Evolutionary conservation across 164 flowering plant genomes (phyloP).

Genomic region (Taxillus chinensis): DNA sequence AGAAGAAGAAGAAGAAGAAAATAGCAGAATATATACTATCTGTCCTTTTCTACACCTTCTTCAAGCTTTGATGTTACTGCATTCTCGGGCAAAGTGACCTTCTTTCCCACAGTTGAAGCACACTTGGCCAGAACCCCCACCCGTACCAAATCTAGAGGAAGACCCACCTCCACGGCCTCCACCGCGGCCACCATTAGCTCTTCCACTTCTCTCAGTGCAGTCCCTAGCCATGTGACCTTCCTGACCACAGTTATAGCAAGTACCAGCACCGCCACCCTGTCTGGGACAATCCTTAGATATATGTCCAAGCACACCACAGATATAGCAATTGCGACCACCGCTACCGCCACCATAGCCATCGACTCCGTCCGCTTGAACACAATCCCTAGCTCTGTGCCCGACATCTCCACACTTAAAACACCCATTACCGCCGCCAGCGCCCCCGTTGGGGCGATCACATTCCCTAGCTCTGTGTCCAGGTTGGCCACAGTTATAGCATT

Average conservation of each 20-base stretch:
- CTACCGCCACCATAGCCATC: conserved; percentile 11
- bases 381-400: conserved; percentile 17
- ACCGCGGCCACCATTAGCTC: conserved; percentile 7
- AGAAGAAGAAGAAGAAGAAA: not conserved
- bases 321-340: conserved; percentile 7
- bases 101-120: conserved; percentile 27
- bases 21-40: conserved; percentile 15
- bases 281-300: conserved; percentile 6
- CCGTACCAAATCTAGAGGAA: not conserved
- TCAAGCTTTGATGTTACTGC: conserved; percentile 13
- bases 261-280: conserved; percentile 9
- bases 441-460: not conserved
- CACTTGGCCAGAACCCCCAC: no score
- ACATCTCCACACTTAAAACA: conserved; percentile 8
- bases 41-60: conserved; percentile 3
- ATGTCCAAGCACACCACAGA: conserved; percentile 8
- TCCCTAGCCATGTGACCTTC: conserved; percentile 40
- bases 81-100: conserved; percentile 37
- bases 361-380: conserved; percentile 12
- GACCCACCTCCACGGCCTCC: conserved; percentile 4
- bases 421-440: conserved; percentile 5
- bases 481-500: not conserved
- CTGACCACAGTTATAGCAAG: conserved; percentile 24
- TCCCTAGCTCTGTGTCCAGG: not conserved
- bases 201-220: conserved; percentile 15